These are phyloP conservation scores for Coniochaeta ligniaria DNA, from an alignment of 2,329 filamentous ascomycete genomes.

Conservation along the genomic window DNA sequence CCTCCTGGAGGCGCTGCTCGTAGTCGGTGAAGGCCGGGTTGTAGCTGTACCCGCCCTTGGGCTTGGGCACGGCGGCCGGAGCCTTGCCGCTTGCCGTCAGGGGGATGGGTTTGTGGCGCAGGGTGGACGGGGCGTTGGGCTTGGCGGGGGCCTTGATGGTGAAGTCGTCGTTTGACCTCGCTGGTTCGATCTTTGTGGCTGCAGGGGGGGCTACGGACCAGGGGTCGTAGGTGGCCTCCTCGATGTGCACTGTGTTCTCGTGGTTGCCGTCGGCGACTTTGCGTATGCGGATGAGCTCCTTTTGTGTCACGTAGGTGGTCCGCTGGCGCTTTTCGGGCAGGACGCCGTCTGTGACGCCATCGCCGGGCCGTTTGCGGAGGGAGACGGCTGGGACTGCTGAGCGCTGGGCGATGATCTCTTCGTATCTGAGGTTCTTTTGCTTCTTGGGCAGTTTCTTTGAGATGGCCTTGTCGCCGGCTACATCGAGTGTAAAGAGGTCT, in stretches of 20 bases:
- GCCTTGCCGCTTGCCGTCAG: conserved; percentile 75
- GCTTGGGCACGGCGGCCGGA: conserved; percentile 71
- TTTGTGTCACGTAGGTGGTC: conserved; percentile 70
- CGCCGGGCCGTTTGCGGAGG: conserved; percentile 66
- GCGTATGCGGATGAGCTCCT: conserved; percentile 73
- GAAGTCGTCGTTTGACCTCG: conserved; percentile 22
- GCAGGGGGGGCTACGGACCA: conserved; percentile 48
- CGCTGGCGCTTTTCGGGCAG: conserved; percentile 68
- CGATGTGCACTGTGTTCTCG: conserved; percentile 43
- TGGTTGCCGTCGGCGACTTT: conserved; percentile 70
- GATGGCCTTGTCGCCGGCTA: conserved; percentile 60
- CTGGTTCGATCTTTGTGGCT: conserved; percentile 15
- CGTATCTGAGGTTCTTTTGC: conserved; percentile 68
- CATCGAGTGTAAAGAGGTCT: conserved; percentile 81
- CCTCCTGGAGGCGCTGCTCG: conserved; percentile 64
- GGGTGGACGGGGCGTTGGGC: conserved; percentile 65
- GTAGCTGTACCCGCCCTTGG: conserved; percentile 80
- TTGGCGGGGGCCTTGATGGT: conserved; percentile 60
- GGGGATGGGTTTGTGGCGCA: conserved; percentile 72
- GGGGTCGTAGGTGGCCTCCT: conserved; percentile 68
- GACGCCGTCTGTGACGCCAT: conserved; percentile 66
- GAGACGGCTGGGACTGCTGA: conserved; percentile 76
- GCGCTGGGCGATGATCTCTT: conserved; percentile 83
- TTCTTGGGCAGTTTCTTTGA: conserved; percentile 50
- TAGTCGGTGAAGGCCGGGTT: conserved; percentile 87